Conservation (phyloP, 176 grass and related monocot species). For the Zea mays region Zm-B73-REFERENCE-NAM-5.0 NC_050100.1:174556001-174556500, state of each 20-base stretch:
- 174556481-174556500: conserved; percentile 57
- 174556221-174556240: neutral
- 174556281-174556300: neutral
- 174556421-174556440: too few relatives aligned
- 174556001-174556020: conserved; percentile 13
- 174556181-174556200: neutral
- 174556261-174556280: neutral
- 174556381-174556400: neutral
- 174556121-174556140: neutral
- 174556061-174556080: neutral
- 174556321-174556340: conserved; percentile 5
- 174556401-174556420: neutral
- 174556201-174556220: conserved; percentile 54
- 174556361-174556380: too few relatives aligned
- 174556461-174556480: neutral
- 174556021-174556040: neutral
- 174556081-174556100: conserved; percentile 44
- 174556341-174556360: neutral
- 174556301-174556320: neutral
- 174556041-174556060: neutral
- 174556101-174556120: conserved; percentile 6
- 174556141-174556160: neutral
- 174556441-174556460: too few relatives aligned
- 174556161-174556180: neutral
- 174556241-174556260: conserved; percentile 14